Conservation (phyloP, 192 early-diverging fungal genomes). For the Geranomyces variabilis region DNA sequence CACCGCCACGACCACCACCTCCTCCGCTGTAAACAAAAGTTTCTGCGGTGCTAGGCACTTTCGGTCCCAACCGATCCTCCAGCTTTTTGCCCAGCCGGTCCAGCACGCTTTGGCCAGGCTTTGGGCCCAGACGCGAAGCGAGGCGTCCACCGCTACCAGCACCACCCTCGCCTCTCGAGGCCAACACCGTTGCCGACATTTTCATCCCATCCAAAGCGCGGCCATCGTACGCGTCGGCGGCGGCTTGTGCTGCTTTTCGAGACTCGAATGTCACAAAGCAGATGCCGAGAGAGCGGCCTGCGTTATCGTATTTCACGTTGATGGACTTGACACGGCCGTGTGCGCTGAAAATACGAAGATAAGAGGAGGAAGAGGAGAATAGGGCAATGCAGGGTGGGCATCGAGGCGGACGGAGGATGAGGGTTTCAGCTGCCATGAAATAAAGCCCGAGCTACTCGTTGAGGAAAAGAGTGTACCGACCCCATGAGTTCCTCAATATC, state of each 20-base stretch:
- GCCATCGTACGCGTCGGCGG: slow-evolving; percentile 20
- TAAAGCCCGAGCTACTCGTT: no score
- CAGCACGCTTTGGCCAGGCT: slow-evolving; percentile 19
- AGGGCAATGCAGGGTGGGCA: neutral
- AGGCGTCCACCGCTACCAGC: neutral
- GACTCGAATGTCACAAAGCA: slow-evolving; percentile 21
- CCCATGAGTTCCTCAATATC: slow-evolving; percentile 34
- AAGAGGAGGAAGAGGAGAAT: slow-evolving; percentile 10
- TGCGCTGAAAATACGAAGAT: neutral
- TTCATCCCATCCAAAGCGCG: slow-evolving; percentile 31
- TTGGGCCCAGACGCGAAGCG: slow-evolving; percentile 20
- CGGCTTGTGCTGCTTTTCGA: slow-evolving; percentile 5
- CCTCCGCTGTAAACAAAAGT: neutral
- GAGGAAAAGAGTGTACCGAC: slow-evolving; percentile 21
- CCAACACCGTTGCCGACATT: slow-evolving; percentile 13
- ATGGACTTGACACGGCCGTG: slow-evolving; percentile 10
- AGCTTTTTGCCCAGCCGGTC: slow-evolving; percentile 22
- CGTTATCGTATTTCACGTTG: slow-evolving; percentile 31
- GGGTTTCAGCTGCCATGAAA: no score
- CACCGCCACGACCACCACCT: neutral
- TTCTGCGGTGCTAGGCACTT: neutral
- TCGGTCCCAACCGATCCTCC: slow-evolving; percentile 25
- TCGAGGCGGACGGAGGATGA: neutral
- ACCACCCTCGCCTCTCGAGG: neutral
- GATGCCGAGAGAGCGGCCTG: slow-evolving; percentile 26